phyloP scores from a whole-genome alignment of 2,329 filamentous ascomycete genomes.

The Alternaria hordeiaustralica region DNA sequence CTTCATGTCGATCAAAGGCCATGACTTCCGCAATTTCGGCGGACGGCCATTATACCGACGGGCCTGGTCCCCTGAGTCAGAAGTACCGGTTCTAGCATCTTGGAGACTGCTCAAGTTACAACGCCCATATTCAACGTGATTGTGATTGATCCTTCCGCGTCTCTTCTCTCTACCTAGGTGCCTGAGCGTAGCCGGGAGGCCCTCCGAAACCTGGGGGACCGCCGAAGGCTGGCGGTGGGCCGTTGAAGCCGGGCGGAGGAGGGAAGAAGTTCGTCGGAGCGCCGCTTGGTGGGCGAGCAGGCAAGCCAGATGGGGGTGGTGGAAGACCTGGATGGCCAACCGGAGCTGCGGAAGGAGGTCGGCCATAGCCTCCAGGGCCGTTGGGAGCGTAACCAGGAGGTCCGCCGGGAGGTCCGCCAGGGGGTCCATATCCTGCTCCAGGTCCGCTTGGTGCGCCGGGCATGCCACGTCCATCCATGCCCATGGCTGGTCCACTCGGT shows the following conservation, averaged over 20 bases:
- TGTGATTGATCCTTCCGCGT: background rate
- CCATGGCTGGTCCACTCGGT: slow-evolving; percentile 47
- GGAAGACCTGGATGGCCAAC: slow-evolving; percentile 57
- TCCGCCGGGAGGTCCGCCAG: slow-evolving; percentile 50
- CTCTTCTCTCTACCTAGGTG: slow-evolving; percentile 12
- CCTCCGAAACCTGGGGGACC: slow-evolving; percentile 24
- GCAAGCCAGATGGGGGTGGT: slow-evolving; percentile 65
- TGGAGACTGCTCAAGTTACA: background rate
- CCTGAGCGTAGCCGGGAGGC: slow-evolving; percentile 18
- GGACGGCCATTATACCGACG: background rate
- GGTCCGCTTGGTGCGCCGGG: slow-evolving; percentile 50
- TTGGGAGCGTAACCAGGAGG: slow-evolving; percentile 45
- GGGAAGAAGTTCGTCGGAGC: slow-evolving; percentile 53
- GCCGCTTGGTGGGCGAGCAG: slow-evolving; percentile 74
- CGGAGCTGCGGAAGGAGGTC: slow-evolving; percentile 34
- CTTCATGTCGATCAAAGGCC: background rate
- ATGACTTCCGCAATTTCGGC: background rate
- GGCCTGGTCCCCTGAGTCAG: background rate
- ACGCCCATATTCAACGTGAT: background rate
- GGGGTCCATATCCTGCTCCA: slow-evolving; percentile 44
- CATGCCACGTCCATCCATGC: slow-evolving; percentile 42
- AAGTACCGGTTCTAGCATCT: background rate
- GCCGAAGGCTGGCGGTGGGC: slow-evolving; percentile 31
- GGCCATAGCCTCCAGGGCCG: slow-evolving; percentile 17
- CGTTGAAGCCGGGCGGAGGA: slow-evolving; percentile 33